These are phyloP conservation scores for Lotmaria passim DNA, from an alignment of 208 protist species.

Conservation along the genomic window DNA sequence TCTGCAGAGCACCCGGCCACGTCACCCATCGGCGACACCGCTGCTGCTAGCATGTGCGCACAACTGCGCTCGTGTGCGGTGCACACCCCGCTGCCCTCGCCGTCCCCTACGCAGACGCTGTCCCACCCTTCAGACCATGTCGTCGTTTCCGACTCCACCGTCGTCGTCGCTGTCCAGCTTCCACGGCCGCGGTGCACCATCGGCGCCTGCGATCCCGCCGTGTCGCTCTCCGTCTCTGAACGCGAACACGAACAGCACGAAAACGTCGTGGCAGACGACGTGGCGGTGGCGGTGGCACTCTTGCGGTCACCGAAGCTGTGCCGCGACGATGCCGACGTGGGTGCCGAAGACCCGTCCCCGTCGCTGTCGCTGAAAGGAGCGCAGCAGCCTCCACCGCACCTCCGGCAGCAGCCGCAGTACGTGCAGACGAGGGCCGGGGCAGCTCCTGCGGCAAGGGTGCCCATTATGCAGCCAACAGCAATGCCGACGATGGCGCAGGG, in stretches of 20 bases:
- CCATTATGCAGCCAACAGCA: background rate
- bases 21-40: too few relatives aligned
- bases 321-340: background rate
- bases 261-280: background rate
- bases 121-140: too few relatives aligned
- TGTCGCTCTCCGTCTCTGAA: background rate
- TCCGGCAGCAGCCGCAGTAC: background rate
- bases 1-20: too few relatives aligned
- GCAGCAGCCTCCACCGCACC: constrained; percentile 1
- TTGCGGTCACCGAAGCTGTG: background rate
- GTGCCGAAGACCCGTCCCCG: background rate
- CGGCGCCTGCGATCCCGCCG: background rate
- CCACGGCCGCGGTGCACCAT: background rate
- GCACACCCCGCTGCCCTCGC: too few relatives aligned
- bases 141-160: background rate
- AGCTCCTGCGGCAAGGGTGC: background rate
- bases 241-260: too few relatives aligned
- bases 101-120: too few relatives aligned
- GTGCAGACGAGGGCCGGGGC: background rate
- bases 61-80: too few relatives aligned
- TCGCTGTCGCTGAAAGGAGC: background rate
- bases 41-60: too few relatives aligned
- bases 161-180: background rate
- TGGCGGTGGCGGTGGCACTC: background rate
- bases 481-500: background rate